Conservation (phyloP, 139 green algal species). For the Pleodorina starrii region DNA sequence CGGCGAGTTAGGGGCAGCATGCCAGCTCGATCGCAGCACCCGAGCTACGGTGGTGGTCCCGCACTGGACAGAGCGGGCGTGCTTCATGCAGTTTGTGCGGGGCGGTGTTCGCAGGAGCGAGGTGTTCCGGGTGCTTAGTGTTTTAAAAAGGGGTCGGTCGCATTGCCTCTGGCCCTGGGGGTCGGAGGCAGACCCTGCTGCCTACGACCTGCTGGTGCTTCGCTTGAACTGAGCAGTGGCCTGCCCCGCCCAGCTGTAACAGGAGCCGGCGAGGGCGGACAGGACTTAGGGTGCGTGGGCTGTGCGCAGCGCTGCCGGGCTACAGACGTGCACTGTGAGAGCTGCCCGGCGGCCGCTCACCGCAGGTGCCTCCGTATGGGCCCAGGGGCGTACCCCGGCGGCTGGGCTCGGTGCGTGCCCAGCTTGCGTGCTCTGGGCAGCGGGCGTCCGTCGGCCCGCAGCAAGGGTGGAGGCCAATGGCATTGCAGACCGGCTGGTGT, state of each 20-base stretch:
- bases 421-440: too few relatives aligned
- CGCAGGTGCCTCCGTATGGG: neutral
- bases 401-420: too few relatives aligned
- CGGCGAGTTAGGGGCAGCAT: neutral
- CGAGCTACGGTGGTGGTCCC: slow-evolving; percentile 25
- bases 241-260: neutral
- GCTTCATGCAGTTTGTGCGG: neutral
- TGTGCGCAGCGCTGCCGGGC: too few relatives aligned
- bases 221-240: too few relatives aligned
- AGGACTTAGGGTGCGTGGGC: too few relatives aligned
- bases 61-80: neutral
- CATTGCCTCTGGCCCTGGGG: too few relatives aligned
- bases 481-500: too few relatives aligned
- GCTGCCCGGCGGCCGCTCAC: neutral
- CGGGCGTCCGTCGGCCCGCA: too few relatives aligned
- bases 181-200: too few relatives aligned
- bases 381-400: neutral
- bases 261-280: neutral
- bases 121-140: neutral
- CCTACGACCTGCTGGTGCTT: too few relatives aligned
- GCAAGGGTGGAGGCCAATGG: too few relatives aligned
- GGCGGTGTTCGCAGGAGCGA: neutral
- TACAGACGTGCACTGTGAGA: neutral
- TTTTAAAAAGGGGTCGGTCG: neutral
- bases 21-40: neutral